phyloP scores from a whole-genome alignment of 306 rosid species.

The Senna tora region DNA sequence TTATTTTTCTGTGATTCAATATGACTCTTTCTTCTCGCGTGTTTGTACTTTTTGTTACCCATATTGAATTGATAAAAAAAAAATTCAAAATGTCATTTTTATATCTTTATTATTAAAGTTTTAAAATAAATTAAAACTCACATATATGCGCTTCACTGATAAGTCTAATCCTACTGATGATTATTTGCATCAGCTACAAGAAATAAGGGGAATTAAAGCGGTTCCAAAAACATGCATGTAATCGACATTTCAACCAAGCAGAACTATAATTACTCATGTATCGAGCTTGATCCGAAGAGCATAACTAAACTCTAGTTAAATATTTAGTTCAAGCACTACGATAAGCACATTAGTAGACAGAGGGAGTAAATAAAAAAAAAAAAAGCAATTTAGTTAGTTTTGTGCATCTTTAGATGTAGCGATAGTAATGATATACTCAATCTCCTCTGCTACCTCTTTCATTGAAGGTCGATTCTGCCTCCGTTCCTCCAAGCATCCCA shows the following conservation, averaged over 20 bases:
- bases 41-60: too few species aligned
- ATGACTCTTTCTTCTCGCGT: too few species aligned
- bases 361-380: not conserved
- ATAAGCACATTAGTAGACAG: not conserved
- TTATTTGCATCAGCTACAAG: too few species aligned
- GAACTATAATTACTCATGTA: not conserved
- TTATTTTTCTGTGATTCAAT: too few species aligned
- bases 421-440: slow-evolving; percentile 69
- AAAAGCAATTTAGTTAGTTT: slow-evolving; percentile 34
- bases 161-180: too few species aligned
- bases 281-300: too few species aligned
- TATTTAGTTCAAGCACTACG: slow-evolving; percentile 14
- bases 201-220: not conserved
- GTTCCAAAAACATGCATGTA: not conserved
- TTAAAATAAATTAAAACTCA: too few species aligned
- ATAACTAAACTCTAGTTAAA: too few species aligned
- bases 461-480: slow-evolving; percentile 87
- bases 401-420: slow-evolving; percentile 48
- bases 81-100: too few species aligned
- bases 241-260: not conserved
- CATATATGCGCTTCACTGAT: too few species aligned
- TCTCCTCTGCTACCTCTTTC: slow-evolving; percentile 79
- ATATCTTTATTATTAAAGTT: too few species aligned
- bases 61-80: too few species aligned
- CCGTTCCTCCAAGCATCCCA: slow-evolving; percentile 79